Conservation (phyloP, 2,329 filamentous ascomycete species). For the Dothideomycetes sp. region DNA sequence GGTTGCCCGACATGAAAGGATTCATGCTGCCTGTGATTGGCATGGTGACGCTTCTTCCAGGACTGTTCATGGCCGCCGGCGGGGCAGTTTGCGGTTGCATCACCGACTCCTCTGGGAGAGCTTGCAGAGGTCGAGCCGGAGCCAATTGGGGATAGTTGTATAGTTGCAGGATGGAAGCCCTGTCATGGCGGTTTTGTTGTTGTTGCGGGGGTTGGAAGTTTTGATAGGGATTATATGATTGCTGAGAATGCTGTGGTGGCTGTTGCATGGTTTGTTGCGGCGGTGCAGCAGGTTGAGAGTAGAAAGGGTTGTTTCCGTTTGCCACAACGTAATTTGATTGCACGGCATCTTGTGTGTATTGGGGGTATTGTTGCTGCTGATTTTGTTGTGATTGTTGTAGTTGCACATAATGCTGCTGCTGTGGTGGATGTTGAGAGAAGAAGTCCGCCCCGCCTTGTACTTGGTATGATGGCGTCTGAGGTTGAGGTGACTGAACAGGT, state of each 20-base stretch:
- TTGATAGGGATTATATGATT: slow-evolving; percentile 15
- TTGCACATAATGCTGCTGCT: slow-evolving; percentile 12
- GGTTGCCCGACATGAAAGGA: slow-evolving; percentile 13
- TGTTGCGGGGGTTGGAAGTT: slow-evolving; percentile 13
- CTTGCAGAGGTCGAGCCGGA: slow-evolving; percentile 28
- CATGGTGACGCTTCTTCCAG: slow-evolving; percentile 28
- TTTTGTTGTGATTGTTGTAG: slow-evolving; percentile 12
- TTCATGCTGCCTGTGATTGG: slow-evolving; percentile 20
- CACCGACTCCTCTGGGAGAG: slow-evolving; percentile 23
- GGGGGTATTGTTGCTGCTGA: slow-evolving; percentile 23
- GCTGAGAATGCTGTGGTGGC: slow-evolving; percentile 19
- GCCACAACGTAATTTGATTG: slow-evolving; percentile 5
- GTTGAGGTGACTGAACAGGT: slow-evolving; percentile 26
- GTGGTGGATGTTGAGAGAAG: slow-evolving; percentile 16
- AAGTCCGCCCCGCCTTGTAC: slow-evolving; percentile 18
- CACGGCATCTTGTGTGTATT: too few species aligned
- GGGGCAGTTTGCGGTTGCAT: slow-evolving; percentile 19
- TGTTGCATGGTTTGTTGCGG: slow-evolving; percentile 22
- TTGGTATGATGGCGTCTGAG: slow-evolving; percentile 16
- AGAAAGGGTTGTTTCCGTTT: slow-evolving; percentile 10
- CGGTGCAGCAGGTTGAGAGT: slow-evolving; percentile 10
- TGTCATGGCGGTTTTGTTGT: slow-evolving; percentile 47
- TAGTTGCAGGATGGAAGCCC: slow-evolving; percentile 63
- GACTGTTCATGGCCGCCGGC: slow-evolving; percentile 7
- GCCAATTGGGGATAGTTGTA: slow-evolving; percentile 53